phyloP scores from a whole-genome alignment of 164 flowering plant genomes.

The Magnolia kwangsiensis region DNA sequence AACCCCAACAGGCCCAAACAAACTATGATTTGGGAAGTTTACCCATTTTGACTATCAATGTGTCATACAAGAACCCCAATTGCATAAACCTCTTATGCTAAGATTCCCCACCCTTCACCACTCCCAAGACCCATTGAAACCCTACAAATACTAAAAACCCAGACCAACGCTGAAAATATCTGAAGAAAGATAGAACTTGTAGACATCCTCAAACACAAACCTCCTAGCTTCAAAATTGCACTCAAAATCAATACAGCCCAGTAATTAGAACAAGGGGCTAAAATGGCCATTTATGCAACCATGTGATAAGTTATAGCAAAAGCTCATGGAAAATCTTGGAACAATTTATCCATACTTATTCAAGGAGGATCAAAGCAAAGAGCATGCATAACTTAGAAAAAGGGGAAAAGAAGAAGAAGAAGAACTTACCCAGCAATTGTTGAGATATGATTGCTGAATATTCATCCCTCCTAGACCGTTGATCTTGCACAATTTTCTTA shows the following conservation, averaged over 20 bases:
- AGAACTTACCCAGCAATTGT: conserved; percentile 45
- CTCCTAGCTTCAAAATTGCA: too few species aligned
- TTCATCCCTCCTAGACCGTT: conserved; percentile 50
- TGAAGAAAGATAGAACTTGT: too few species aligned
- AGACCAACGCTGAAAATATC: too few species aligned
- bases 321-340: neutral
- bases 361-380: neutral
- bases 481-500: conserved; percentile 41
- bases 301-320: neutral
- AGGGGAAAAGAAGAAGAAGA: neutral
- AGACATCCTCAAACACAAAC: too few species aligned
- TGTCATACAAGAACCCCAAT: too few species aligned
- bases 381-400: neutral
- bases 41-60: too few species aligned
- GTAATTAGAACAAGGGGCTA: too few species aligned
- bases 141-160: neutral
- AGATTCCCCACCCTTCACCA: too few species aligned
- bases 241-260: too few species aligned
- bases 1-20: too few species aligned
- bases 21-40: too few species aligned
- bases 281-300: neutral
- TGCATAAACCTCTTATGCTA: too few species aligned
- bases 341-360: neutral
- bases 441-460: conserved; percentile 51
- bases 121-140: neutral